Evolutionary conservation across 345 rosid genomes (phyloP), one percentile per base, ranked within the genome.

Genomic region (Microthlaspi erraticum): DNA sequence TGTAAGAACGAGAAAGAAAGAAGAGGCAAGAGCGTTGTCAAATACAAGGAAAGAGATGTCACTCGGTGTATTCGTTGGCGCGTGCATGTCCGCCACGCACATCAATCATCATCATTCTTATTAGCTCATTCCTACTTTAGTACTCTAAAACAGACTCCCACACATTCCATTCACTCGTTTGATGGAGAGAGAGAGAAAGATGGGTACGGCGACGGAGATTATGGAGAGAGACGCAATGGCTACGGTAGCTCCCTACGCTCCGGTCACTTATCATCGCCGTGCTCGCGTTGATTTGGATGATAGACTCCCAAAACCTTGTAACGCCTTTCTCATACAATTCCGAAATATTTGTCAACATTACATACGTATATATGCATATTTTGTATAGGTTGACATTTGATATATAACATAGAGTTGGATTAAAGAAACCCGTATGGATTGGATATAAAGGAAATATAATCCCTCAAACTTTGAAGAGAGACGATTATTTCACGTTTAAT

Each of bases 301-400:
- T 39, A 78, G 81, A 26, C 75, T 87, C 10, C 96, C 91, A 6
- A 94, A 94, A 70, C 96, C 99, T 36, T 91, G 97, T 89, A 82
- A 72, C 3, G 20, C 31, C 39, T 12, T 49, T 41, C 23, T 60
- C 51, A 34, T 16, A 17, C 26, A 26, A 12, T 7, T 59, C 5
- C n/a, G n/a, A n/a, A n/a, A n/a, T n/a, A n/a, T n/a, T 29, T 5
- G 23, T 55, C 53, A 54, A 26, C 42, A 20, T 4, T 42, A 26
- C 42, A 20, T 4, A 8, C 14, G 1, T 44, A 4, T 5, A 33
- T 19, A 11, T 54, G 4, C 10, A 33, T 54, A 32, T 54, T 32
- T 3, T 32, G n/a, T 33, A 54, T 2, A 10, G 23, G 8, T 14
- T 38, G 42, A 10, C 39, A 7, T 32, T 32, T 32, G 34, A 32